Evolutionary conservation across 441 rosid species (phyloP).

Genomic region (Arabidopsis hybrid): DNA sequence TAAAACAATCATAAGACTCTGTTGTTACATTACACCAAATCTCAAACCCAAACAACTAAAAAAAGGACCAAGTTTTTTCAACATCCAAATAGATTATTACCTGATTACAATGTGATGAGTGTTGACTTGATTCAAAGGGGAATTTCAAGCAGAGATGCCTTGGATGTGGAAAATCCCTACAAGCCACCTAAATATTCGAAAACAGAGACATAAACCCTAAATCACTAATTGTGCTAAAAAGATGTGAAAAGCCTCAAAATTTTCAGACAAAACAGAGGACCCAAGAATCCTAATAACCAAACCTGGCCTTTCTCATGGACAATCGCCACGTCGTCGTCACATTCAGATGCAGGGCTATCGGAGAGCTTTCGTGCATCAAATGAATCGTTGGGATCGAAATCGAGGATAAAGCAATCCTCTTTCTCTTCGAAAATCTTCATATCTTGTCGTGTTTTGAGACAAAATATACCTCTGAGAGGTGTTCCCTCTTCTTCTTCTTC

Average conservation of each 20-base stretch:
- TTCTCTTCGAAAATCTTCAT: conserved; percentile 49
- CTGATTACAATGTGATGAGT: conserved; percentile 50
- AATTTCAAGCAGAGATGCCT: conserved; percentile 63
- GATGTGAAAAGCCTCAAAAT: not conserved
- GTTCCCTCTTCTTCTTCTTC: conserved; percentile 35
- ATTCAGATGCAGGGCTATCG: conserved; percentile 9
- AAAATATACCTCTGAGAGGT: conserved; percentile 51
- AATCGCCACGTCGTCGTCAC: conserved; percentile 45
- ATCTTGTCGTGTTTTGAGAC: conserved; percentile 49
- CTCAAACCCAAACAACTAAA: not conserved
- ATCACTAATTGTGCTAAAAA: not conserved
- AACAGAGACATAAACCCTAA: not conserved
- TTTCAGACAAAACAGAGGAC: not conserved
- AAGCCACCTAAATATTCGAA: conserved; percentile 56
- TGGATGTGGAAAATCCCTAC: conserved; percentile 76
- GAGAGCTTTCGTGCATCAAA: conserved; percentile 27
- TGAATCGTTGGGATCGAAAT: conserved; percentile 60
- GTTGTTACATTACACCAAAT: not conserved
- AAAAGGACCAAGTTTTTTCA: not conserved
- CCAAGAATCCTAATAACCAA: not conserved
- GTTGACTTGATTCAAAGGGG: conserved; percentile 61
- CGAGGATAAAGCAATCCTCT: conserved; percentile 70
- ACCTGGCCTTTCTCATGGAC: conserved; percentile 72
- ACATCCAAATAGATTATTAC: conserved; percentile 39
- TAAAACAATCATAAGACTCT: not conserved